Evolutionary conservation across 1,284 basidiomycete genomes (phyloP).

Genomic region (Hymenochaete sp.): DNA sequence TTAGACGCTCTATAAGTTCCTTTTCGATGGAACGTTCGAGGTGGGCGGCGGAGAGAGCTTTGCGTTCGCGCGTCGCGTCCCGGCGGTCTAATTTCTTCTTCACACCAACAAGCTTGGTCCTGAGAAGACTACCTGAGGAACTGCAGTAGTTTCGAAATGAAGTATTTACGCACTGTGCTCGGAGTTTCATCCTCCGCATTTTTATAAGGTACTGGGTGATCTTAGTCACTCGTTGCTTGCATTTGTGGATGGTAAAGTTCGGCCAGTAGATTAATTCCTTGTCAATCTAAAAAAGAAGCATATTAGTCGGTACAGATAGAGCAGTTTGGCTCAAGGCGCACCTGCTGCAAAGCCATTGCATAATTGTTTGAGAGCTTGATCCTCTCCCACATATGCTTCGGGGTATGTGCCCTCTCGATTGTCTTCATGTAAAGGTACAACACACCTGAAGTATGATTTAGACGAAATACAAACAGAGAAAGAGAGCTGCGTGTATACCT

Average conservation of each 20-base stretch:
- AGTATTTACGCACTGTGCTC: constrained; percentile 67
- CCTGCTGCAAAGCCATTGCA: constrained; percentile 89
- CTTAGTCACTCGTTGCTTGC: constrained; percentile 98
- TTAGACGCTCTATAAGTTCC: constrained; percentile 90
- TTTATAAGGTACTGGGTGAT: constrained; percentile 99
- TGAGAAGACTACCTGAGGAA: constrained; percentile 26
- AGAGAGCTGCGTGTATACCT: constrained; percentile 40
- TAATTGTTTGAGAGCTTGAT: constrained; percentile 94
- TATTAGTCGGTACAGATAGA: not conserved
- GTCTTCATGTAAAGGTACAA: constrained; percentile 98
- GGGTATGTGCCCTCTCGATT: constrained; percentile 92
- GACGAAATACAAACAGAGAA: not conserved
- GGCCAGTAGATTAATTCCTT: constrained; percentile 95
- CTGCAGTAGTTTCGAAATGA: not conserved
- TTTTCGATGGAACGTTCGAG: constrained; percentile 95
- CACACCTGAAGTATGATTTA: constrained; percentile 43
- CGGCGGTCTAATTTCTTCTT: constrained; percentile 98
- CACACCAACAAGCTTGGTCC: constrained; percentile 88
- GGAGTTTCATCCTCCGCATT: constrained; percentile 85
- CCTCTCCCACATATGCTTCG: constrained; percentile 95
- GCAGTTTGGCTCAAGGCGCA: constrained; percentile 26
- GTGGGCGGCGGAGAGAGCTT: constrained; percentile 90
- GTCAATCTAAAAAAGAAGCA: constrained; percentile 62
- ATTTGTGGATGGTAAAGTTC: constrained; percentile 95
- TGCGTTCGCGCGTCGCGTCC: constrained; percentile 87